Percentiles rank a stretch among this genome's conserved stretches.
Evolutionary conservation across 2,329 filamentous ascomycete genomes (phyloP).

Genomic region (Ambrosiella xylebori): DNA sequence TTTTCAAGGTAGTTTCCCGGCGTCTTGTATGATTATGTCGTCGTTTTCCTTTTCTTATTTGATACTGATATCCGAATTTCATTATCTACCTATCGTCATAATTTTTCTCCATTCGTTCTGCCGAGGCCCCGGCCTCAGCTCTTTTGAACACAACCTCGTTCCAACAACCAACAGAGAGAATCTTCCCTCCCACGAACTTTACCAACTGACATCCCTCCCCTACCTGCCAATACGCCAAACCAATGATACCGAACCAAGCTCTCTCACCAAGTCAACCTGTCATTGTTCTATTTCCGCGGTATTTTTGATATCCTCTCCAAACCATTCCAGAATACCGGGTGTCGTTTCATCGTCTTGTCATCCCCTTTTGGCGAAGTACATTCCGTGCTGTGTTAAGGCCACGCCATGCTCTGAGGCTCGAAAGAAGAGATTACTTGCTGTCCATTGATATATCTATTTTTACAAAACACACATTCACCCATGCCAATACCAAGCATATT

Average conservation of each 20-base stretch:
- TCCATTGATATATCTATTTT: not conserved
- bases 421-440: not conserved
- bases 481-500: too few species aligned
- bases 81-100: too few species aligned
- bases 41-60: too few species aligned
- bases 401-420: too few species aligned
- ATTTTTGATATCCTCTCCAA: not conserved
- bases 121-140: too few species aligned
- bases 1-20: too few species aligned
- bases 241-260: not conserved
- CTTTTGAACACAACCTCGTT: not conserved
- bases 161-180: not conserved
- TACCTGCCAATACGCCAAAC: not conserved
- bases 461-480: too few species aligned
- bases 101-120: too few species aligned
- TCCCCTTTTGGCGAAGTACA: not conserved
- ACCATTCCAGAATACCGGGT: not conserved
- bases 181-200: not conserved
- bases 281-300: not conserved
- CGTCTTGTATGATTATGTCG: too few species aligned
- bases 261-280: not conserved
- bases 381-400: too few species aligned
- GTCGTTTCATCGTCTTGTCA: not conserved
- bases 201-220: not conserved
- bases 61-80: too few species aligned